Percentiles rank a stretch among this genome's conserved stretches.
These are phyloP conservation scores for Rachicladosporium sp. DNA, from an alignment of 2,329 filamentous ascomycete genomes.

Conservation along the genomic window DNA sequence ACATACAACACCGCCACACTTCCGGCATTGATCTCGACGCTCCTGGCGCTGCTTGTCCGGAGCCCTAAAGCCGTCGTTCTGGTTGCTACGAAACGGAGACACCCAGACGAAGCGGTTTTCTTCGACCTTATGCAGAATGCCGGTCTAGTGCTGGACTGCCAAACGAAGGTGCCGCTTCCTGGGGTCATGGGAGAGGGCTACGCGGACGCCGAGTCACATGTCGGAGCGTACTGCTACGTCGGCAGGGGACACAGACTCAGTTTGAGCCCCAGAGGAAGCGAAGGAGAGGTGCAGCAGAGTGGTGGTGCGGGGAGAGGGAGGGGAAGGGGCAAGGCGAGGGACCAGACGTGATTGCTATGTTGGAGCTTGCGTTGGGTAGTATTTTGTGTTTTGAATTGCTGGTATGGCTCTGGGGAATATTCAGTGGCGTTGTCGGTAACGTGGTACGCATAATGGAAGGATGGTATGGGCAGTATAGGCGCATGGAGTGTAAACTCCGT, in stretches of 20 bases:
- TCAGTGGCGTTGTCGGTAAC: no score
- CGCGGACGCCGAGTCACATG: constrained; percentile 23
- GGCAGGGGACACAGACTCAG: constrained; percentile 20
- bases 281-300: constrained; percentile 14
- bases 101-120: constrained; percentile 54
- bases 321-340: no score
- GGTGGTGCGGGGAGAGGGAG: no score
- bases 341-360: no score
- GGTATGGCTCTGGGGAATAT: no score
- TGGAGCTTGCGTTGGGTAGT: no score
- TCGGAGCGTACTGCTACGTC: constrained; percentile 23
- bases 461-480: no score
- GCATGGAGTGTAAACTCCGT: no score
- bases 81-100: constrained; percentile 55
- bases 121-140: constrained; percentile 44
- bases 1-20: constrained; percentile 61
- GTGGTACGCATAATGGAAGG: no score
- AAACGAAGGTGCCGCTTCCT: constrained; percentile 18
- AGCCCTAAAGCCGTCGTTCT: constrained; percentile 42
- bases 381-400: no score
- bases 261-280: constrained; percentile 19
- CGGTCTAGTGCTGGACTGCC: constrained; percentile 19
- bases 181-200: constrained; percentile 24
- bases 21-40: constrained; percentile 47
- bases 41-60: constrained; percentile 35